phyloP scores from a whole-genome alignment of 1,284 basidiomycete genomes.

The Leccinum griseonigrum region DNA sequence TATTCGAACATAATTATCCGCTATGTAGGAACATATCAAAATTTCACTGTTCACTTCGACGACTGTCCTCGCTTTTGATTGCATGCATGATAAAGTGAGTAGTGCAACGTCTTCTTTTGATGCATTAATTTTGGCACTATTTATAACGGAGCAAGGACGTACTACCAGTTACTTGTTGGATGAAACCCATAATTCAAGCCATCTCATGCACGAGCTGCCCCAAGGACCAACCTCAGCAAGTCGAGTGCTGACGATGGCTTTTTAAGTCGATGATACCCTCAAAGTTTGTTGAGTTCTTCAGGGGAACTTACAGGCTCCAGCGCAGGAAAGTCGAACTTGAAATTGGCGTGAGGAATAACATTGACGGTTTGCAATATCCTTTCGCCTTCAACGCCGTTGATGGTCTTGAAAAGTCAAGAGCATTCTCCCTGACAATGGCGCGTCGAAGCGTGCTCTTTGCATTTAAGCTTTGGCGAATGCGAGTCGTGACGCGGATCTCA shows the following conservation, averaged over 20 bases:
- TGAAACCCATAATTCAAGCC: slow-evolving; percentile 39
- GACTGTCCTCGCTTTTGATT: too few species aligned
- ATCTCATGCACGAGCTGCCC: slow-evolving; percentile 96
- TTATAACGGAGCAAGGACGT: too few species aligned
- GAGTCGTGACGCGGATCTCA: slow-evolving; percentile 83
- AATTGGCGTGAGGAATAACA: slow-evolving; percentile 95
- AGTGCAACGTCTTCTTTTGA: too few species aligned
- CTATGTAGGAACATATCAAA: too few species aligned
- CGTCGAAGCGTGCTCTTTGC: slow-evolving; percentile 89
- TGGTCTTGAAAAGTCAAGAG: slow-evolving; percentile 91
- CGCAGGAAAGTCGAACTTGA: slow-evolving; percentile 91
- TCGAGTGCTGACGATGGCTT: slow-evolving; percentile 94
- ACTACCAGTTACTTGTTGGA: too few species aligned
- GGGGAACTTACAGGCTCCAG: slow-evolving; percentile 70
- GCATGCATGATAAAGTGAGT: too few species aligned
- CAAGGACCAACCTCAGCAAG: slow-evolving; percentile 98
- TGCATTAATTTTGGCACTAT: too few species aligned
- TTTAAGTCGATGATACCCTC: slow-evolving; percentile 91
- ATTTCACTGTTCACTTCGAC: too few species aligned
- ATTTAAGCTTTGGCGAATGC: slow-evolving; percentile 77
- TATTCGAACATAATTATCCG: too few species aligned
- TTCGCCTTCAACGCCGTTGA: slow-evolving; percentile 91
- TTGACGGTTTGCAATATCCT: slow-evolving; percentile 90
- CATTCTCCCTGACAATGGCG: slow-evolving; percentile 91
- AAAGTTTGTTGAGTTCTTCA: slow-evolving; percentile 74